These are phyloP conservation scores for Thinopyrum elongatum DNA, from an alignment of 176 grass and related monocot species.

Conservation along the genomic window DNA sequence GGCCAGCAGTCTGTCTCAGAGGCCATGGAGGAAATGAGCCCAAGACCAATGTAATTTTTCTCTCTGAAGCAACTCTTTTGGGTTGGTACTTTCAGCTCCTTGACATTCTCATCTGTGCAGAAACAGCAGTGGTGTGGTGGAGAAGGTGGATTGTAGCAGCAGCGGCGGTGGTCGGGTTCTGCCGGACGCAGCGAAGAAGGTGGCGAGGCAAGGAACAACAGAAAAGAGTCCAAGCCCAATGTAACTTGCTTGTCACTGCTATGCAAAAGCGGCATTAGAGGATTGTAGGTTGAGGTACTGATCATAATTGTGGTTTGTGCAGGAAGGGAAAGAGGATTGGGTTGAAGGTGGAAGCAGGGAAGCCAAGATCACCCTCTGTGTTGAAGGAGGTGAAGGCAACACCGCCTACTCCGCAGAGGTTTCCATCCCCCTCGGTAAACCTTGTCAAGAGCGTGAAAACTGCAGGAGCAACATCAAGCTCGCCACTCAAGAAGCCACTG, in stretches of 20 bases:
- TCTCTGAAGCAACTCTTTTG: neutral
- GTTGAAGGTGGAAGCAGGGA: conserved; percentile 54
- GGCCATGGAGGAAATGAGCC: conserved; percentile 23
- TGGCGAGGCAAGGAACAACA: conserved; percentile 24
- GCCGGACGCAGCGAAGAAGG: conserved; percentile 5
- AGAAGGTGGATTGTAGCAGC: conserved; percentile 14
- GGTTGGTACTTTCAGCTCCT: neutral
- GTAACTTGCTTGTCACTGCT: conserved; percentile 17
- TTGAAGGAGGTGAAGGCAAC: conserved; percentile 76
- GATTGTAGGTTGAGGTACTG: neutral
- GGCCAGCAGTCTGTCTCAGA: conserved; percentile 25
- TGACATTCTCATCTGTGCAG: conserved; percentile 39
- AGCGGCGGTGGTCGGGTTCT: neutral
- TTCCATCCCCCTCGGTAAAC: conserved; percentile 64
- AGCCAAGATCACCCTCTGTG: conserved; percentile 48
- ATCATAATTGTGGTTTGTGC: conserved; percentile 17
- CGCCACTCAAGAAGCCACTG: conserved; percentile 67
- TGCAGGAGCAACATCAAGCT: conserved; percentile 31
- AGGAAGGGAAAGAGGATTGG: conserved; percentile 49
- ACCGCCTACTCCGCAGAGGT: conserved; percentile 83
- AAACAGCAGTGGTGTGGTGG: neutral
- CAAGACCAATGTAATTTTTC: conserved; percentile 33
- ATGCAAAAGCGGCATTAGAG: neutral
- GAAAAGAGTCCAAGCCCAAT: conserved; percentile 39
- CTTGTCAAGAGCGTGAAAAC: conserved; percentile 50